These are phyloP conservation scores for Aspergillus pseudoterreus DNA, from an alignment of 2,329 filamentous ascomycete species.

Conservation along the genomic window DNA sequence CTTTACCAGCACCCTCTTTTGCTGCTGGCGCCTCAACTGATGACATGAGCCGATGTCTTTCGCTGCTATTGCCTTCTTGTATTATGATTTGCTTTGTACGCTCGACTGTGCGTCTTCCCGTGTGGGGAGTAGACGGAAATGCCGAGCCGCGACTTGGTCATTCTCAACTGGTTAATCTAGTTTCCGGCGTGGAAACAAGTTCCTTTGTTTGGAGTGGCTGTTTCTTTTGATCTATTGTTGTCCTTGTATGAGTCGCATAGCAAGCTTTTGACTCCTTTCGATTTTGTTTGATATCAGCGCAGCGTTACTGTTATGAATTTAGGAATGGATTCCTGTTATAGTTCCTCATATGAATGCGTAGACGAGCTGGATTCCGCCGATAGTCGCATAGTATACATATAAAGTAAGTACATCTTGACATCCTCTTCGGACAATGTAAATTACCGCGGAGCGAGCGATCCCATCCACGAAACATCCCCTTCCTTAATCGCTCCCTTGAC, in stretches of 20 bases:
- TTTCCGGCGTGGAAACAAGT: background rate
- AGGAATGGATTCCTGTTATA: constrained; percentile 12
- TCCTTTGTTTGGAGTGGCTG: constrained; percentile 17
- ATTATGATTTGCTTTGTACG: constrained; percentile 18
- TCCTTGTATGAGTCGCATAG: constrained; percentile 18
- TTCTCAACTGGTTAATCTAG: too few species aligned
- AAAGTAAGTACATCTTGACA: background rate
- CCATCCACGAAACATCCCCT: constrained; percentile 32
- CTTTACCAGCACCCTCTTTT: too few species aligned
- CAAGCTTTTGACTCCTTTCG: constrained; percentile 15
- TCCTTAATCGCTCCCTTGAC: background rate
- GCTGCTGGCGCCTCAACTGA: background rate
- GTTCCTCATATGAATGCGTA: background rate
- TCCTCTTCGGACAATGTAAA: background rate
- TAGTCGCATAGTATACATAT: background rate
- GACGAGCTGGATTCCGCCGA: background rate
- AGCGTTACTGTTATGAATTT: constrained; percentile 13
- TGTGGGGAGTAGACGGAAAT: too few species aligned
- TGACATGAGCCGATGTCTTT: constrained; percentile 5
- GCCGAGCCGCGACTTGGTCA: too few species aligned
- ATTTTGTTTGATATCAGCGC: constrained; percentile 21
- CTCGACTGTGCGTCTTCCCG: constrained; percentile 1
- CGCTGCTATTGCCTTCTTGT: constrained; percentile 16
- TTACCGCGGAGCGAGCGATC: constrained; percentile 24
- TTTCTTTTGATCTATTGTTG: constrained; percentile 12